phyloP scores from a whole-genome alignment of 78 protist species.

The Emiliania huxleyi region DNA sequence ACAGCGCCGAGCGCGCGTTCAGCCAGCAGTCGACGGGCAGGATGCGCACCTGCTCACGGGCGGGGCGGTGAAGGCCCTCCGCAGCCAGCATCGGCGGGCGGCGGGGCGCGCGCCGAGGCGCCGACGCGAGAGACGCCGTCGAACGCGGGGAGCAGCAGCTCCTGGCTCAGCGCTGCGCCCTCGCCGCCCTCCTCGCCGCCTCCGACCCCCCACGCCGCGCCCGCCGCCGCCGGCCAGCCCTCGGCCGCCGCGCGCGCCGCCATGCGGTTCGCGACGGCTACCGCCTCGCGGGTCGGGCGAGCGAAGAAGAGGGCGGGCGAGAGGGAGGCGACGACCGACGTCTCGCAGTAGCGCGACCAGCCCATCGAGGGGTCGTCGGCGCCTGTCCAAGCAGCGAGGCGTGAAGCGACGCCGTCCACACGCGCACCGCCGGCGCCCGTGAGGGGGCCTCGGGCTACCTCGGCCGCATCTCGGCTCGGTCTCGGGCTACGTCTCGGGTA shows the following conservation, averaged over 20 bases:
- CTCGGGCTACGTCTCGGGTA: no score
- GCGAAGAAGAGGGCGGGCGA: neutral
- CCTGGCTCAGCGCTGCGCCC: neutral
- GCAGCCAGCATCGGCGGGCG: no score
- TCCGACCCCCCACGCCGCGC: slow-evolving; percentile 5
- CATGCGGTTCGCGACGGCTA: neutral
- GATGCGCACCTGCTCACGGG: no score
- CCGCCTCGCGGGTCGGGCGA: neutral
- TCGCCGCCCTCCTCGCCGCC: neutral
- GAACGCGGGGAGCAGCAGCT: neutral
- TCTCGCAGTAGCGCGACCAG: slow-evolving; percentile 24
- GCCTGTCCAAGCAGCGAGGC: no score
- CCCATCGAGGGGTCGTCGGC: slow-evolving; percentile 16
- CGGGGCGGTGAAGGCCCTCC: no score
- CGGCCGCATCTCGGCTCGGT: no score
- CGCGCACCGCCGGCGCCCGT: no score
- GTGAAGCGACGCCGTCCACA: no score
- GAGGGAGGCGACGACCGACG: neutral
- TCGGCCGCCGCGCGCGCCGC: neutral
- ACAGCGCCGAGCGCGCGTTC: neutral
- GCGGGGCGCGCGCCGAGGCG: neutral
- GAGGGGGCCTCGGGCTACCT: no score
- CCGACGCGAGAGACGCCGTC: neutral
- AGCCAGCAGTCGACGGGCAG: neutral
- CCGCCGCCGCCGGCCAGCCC: neutral